Percentiles rank a stretch among this genome's conserved stretches.
phyloP scores from a whole-genome alignment of 352 stramenopile species.

The Phytophthora nicotianae region DNA sequence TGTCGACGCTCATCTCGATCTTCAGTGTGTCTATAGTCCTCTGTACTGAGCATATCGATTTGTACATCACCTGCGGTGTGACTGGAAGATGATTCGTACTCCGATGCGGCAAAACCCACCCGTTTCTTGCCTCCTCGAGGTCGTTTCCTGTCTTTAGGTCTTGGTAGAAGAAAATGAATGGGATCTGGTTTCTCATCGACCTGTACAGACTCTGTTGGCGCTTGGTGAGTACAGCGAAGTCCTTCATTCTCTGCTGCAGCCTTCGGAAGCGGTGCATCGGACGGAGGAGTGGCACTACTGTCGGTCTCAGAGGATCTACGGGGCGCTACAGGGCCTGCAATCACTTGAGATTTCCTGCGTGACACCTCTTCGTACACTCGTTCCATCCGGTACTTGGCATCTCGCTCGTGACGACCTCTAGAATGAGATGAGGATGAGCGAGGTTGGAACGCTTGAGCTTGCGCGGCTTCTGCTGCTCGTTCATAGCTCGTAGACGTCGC shows the following conservation, averaged over 20 bases:
- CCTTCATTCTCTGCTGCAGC: conserved; percentile 6
- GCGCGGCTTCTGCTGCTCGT: conserved; percentile 20
- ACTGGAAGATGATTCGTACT: conserved; percentile 20
- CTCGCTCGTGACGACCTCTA: conserved; percentile 15
- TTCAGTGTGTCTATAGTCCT: conserved; percentile 21
- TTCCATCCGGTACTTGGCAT: conserved; percentile 56
- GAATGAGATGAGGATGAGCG: conserved; percentile 11
- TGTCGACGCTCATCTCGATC: conserved; percentile 21
- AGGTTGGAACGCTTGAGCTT: conserved; percentile 13
- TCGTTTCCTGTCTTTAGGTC: conserved; percentile 30
- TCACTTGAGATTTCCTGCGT: conserved; percentile 36
- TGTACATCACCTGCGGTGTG: conserved; percentile 10
- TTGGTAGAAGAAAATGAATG: conserved; percentile 18
- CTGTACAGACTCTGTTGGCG: background rate
- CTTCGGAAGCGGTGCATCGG: conserved; percentile 11
- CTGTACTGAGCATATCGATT: conserved; percentile 16
- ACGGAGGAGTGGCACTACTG: conserved; percentile 29
- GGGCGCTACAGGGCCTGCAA: conserved; percentile 14
- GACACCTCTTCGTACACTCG: conserved; percentile 58
- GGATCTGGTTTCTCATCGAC: conserved; percentile 5
- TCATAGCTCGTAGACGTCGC: background rate
- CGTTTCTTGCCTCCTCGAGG: conserved; percentile 22
- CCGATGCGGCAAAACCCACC: conserved; percentile 32
- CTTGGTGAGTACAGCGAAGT: conserved; percentile 24
- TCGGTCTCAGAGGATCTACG: conserved; percentile 34